These are phyloP conservation scores for Aquilaria malaccensis DNA, from an alignment of 345 rosid species.

Conservation along the genomic window DNA sequence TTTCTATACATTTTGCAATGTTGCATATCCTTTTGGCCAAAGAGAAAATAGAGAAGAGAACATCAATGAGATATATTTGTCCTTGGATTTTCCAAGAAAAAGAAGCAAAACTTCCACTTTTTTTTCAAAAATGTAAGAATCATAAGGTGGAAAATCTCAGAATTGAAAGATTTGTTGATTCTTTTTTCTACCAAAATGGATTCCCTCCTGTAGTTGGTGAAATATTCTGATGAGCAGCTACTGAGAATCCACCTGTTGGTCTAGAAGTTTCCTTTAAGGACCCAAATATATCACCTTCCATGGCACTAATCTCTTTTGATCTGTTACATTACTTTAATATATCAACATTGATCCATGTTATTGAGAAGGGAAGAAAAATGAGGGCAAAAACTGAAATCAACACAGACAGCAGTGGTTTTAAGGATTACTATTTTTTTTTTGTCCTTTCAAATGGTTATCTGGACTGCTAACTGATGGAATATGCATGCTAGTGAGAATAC, in stretches of 20 bases:
- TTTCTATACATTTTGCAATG: too few relatives aligned
- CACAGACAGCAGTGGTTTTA: neutral
- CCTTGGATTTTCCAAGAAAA: neutral
- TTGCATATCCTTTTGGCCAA: conserved; percentile 1
- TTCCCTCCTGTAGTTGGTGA: conserved; percentile 39
- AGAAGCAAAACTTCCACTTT: neutral
- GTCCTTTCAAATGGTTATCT: neutral
- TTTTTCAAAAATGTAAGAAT: neutral
- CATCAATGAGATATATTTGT: neutral
- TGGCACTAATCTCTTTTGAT: conserved; percentile 25
- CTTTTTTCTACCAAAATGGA: conserved; percentile 40
- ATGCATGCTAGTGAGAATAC: neutral
- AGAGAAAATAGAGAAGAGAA: conserved; percentile 1
- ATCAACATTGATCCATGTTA: neutral
- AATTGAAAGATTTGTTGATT: too few relatives aligned
- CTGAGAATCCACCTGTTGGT: conserved; percentile 25
- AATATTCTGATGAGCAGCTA: conserved; percentile 23
- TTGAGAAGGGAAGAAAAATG: conserved; percentile 1
- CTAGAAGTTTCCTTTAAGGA: conserved; percentile 19
- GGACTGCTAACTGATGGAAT: neutral
- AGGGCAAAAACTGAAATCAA: neutral
- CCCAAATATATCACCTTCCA: conserved; percentile 18
- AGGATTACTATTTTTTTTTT: neutral
- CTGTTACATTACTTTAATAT: conserved; percentile 21
- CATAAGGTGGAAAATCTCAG: too few relatives aligned